A percentile compares a stretch with the other conserved stretches of the same genome.
These are phyloP conservation scores for Hericium coralloides DNA, from an alignment of 768 basidiomycete genomes.

Conservation along the genomic window DNA sequence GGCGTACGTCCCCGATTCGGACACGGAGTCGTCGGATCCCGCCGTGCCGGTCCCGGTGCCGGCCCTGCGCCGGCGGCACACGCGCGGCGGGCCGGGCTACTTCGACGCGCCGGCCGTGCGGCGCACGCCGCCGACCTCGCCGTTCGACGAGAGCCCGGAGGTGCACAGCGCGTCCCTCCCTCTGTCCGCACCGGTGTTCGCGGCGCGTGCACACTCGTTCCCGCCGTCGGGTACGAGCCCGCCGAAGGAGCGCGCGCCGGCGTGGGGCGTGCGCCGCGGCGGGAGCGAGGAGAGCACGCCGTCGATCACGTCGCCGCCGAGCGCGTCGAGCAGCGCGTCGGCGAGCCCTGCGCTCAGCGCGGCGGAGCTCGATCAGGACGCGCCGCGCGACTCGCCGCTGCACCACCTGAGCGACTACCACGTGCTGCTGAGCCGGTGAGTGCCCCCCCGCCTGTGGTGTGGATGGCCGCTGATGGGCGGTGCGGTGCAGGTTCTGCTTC, in stretches of 20 bases:
- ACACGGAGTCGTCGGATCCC: constrained; percentile 6
- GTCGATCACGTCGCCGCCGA: constrained; percentile 6
- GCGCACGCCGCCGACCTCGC: neutral
- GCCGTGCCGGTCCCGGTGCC: constrained; percentile 2
- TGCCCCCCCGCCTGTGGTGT: constrained; percentile 8
- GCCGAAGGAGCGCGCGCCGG: neutral
- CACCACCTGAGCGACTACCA: constrained; percentile 32
- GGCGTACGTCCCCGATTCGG: constrained; percentile 4
- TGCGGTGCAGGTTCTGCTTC: constrained; percentile 67
- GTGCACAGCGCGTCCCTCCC: neutral
- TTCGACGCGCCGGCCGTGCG: constrained; percentile 6
- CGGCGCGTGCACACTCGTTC: constrained; percentile 10
- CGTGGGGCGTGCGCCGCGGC: neutral
- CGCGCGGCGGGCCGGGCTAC: neutral
- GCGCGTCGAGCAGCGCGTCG: constrained; percentile 8
- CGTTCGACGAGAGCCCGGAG: neutral
- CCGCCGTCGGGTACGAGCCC: constrained; percentile 2
- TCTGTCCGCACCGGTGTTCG: constrained; percentile 1
- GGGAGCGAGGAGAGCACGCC: constrained; percentile 11
- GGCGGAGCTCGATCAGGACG: neutral
- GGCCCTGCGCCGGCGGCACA: constrained; percentile 1
- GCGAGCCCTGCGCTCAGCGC: constrained; percentile 8
- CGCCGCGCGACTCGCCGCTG: constrained; percentile 1
- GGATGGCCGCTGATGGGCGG: neutral
- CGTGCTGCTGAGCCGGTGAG: constrained; percentile 58